These are phyloP conservation scores for Venturia effusa DNA, from an alignment of 2,329 filamentous ascomycete species.

Conservation along the genomic window DNA sequence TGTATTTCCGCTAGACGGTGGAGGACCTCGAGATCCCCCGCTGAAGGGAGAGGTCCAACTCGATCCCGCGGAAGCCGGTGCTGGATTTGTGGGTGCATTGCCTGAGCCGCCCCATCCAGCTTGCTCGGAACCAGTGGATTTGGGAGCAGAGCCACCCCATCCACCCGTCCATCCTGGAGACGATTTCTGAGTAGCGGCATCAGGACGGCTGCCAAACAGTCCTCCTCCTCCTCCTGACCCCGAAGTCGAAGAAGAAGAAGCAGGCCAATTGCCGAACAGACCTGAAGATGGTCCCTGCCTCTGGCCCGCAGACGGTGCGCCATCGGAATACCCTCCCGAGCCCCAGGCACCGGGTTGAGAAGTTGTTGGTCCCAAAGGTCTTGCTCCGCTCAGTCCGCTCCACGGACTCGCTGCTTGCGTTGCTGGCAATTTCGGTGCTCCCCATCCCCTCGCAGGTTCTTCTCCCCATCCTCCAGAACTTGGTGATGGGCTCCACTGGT, in stretches of 20 bases:
- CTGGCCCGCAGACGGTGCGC: neutral
- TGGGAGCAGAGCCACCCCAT: too few species aligned
- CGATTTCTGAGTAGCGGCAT: neutral
- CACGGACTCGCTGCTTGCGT: neutral
- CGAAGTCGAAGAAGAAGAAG: neutral
- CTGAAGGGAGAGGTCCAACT: neutral
- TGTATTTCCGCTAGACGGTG: too few species aligned
- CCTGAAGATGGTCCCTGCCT: neutral
- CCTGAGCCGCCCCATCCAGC: neutral
- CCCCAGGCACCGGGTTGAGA: neutral
- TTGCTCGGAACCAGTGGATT: too few species aligned
- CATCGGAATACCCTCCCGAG: neutral
- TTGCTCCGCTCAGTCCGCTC: neutral
- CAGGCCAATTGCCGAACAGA: neutral
- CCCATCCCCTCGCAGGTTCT: too few species aligned
- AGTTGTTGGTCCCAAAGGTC: neutral
- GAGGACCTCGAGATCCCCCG: neutral
- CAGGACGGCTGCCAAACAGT: neutral
- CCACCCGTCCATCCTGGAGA: neutral
- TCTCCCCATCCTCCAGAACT: too few species aligned
- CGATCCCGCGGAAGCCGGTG: neutral
- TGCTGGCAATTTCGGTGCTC: neutral
- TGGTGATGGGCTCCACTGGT: neutral
- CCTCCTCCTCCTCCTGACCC: neutral
- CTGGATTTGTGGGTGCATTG: neutral